These are phyloP conservation scores for Xylaria sp. DNA, from an alignment of 2,329 filamentous ascomycete genomes.

Conservation along the genomic window DNA sequence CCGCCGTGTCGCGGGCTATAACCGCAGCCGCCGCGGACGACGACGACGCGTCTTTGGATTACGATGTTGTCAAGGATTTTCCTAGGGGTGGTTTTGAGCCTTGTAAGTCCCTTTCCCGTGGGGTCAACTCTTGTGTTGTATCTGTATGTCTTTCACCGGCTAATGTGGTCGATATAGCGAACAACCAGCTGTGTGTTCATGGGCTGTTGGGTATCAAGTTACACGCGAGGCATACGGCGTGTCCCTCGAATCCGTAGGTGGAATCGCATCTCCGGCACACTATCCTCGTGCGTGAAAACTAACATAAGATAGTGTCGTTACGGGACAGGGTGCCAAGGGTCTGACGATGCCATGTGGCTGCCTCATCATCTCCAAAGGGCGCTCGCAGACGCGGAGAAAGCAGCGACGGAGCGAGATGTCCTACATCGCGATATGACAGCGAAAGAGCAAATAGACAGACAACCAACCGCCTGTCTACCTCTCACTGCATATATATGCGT, in stretches of 20 bases:
- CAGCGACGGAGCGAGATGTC: slow-evolving; percentile 32
- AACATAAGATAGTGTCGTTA: slow-evolving; percentile 21
- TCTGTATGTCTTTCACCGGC: not conserved
- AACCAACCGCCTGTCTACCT: not conserved
- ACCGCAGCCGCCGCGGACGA: slow-evolving; percentile 34
- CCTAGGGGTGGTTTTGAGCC: slow-evolving; percentile 39
- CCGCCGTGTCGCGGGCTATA: slow-evolving; percentile 31
- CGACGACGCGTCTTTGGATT: slow-evolving; percentile 32
- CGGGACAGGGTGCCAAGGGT: slow-evolving; percentile 27
- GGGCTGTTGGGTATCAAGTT: slow-evolving; percentile 38
- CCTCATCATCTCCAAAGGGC: slow-evolving; percentile 32
- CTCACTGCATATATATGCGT: too few species aligned
- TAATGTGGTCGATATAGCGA: slow-evolving; percentile 28
- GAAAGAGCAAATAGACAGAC: not conserved
- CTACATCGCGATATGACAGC: slow-evolving; percentile 37
- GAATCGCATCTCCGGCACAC: not conserved
- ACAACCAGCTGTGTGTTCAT: slow-evolving; percentile 42
- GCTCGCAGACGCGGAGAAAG: slow-evolving; percentile 23
- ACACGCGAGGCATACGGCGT: slow-evolving; percentile 30
- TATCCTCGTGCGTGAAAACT: not conserved
- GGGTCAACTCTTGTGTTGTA: not conserved
- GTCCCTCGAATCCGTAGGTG: slow-evolving; percentile 34
- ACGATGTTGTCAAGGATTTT: slow-evolving; percentile 40
- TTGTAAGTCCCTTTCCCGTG: slow-evolving; percentile 25
- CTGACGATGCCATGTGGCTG: slow-evolving; percentile 36